A percentile compares a stretch with the other conserved stretches of the same genome.
Conservation (phyloP, 768 basidiomycete genomes). For the Amanita rubescens region DNA sequence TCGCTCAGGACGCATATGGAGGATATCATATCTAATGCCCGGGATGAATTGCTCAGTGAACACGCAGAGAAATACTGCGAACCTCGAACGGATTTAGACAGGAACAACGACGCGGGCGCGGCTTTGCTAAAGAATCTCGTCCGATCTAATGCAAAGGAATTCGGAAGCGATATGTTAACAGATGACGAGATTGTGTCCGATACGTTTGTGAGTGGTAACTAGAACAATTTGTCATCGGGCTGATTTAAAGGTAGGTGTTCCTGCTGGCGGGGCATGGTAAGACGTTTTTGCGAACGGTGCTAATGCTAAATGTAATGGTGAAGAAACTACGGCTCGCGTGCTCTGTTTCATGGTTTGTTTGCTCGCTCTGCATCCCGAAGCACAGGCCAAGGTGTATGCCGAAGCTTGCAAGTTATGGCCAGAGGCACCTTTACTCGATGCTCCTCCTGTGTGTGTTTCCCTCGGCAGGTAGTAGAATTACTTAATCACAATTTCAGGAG, state of each 20-base stretch:
- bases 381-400: conserved; percentile 37
- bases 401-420: conserved; percentile 36
- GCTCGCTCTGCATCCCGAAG: conserved; percentile 43
- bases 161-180: conserved; percentile 15
- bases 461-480: background rate
- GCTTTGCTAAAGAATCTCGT: conserved; percentile 14
- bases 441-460: conserved; percentile 20
- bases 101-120: conserved; percentile 13
- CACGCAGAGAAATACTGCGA: background rate
- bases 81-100: conserved; percentile 13
- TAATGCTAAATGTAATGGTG: background rate
- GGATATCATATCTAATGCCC: conserved; percentile 31
- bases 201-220: too few relatives aligned
- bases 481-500: conserved; percentile 18
- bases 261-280: conserved; percentile 44
- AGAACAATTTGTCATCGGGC: background rate
- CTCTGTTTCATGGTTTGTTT: conserved; percentile 34
- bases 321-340: conserved; percentile 42
- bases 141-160: conserved; percentile 35
- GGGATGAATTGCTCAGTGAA: conserved; percentile 22
- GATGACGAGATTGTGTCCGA: too few relatives aligned
- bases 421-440: conserved; percentile 18
- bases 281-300: too few relatives aligned
- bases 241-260: conserved; percentile 25
- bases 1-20: conserved; percentile 33